Conservation (phyloP, 1,284 basidiomycete genomes). For the Melanopsichium pennsylvanicum region DNA sequence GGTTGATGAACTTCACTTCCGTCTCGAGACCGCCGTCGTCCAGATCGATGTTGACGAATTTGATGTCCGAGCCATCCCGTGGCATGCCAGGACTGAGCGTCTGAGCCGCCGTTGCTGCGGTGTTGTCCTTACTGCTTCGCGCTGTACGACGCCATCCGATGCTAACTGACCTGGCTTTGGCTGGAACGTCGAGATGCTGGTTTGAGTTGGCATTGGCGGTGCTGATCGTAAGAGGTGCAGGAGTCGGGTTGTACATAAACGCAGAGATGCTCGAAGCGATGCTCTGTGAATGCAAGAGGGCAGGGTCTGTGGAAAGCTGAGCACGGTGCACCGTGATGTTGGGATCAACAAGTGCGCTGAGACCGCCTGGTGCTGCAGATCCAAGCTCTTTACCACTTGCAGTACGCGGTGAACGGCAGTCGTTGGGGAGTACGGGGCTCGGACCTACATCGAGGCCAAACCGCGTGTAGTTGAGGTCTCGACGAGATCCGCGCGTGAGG, state of each 20-base stretch:
- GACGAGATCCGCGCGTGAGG: constrained; percentile 12
- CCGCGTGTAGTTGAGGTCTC: constrained; percentile 2
- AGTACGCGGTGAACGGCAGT: constrained; percentile 36
- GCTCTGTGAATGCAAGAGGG: constrained; percentile 34
- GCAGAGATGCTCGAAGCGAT: constrained; percentile 51
- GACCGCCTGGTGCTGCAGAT: constrained; percentile 8
- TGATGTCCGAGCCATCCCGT: constrained; percentile 8
- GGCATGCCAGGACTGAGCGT: constrained; percentile 20
- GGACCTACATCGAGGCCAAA: constrained; percentile 21
- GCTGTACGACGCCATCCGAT: constrained; percentile 38
- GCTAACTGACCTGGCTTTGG: constrained; percentile 17
- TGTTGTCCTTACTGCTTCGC: too few relatives aligned
- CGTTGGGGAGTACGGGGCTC: constrained; percentile 36
- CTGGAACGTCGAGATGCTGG: constrained; percentile 3
- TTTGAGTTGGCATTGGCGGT: background rate
- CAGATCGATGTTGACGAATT: constrained; percentile 45
- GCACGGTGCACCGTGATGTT: constrained; percentile 26
- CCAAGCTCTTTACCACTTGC: constrained; percentile 24
- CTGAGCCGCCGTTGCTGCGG: too few relatives aligned
- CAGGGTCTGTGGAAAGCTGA: constrained; percentile 7
- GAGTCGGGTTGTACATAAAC: constrained; percentile 54
- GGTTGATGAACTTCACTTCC: constrained; percentile 16
- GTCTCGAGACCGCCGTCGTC: constrained; percentile 23
- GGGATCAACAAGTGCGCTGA: constrained; percentile 10
- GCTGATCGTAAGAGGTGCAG: constrained; percentile 7